phyloP scores from a whole-genome alignment of 2,329 filamentous ascomycete genomes.

The Nannizziopsis barbatae region DNA sequence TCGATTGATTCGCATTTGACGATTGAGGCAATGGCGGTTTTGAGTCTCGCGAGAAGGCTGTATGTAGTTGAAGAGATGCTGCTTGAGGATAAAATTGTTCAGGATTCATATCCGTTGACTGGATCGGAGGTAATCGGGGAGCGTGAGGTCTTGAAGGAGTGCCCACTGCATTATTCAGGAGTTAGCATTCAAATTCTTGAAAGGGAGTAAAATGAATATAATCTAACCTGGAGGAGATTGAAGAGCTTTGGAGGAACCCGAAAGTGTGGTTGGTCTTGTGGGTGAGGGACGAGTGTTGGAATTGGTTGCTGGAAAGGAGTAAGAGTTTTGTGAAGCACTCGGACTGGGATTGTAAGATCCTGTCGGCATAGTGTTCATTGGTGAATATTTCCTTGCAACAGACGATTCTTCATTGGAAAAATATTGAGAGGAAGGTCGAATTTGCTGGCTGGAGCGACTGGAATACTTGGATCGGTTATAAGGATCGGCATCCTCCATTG shows the following conservation, averaged over 20 bases:
- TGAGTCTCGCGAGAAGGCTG: conserved; percentile 47
- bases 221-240: conserved; percentile 48
- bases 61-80: conserved; percentile 59
- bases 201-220: neutral
- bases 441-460: conserved; percentile 64
- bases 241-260: conserved; percentile 47
- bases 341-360: conserved; percentile 63
- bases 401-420: conserved; percentile 63
- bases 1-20: conserved; percentile 30
- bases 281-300: conserved; percentile 63
- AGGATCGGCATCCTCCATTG: conserved; percentile 83
- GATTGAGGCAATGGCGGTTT: conserved; percentile 38
- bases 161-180: conserved; percentile 7
- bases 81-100: conserved; percentile 63
- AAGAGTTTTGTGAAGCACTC: conserved; percentile 42
- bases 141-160: conserved; percentile 36
- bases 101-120: conserved; percentile 54
- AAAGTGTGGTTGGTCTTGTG: conserved; percentile 50
- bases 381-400: conserved; percentile 84
- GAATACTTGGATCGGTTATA: conserved; percentile 81
- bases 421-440: conserved; percentile 61
- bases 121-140: conserved; percentile 65
- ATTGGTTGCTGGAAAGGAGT: conserved; percentile 41
- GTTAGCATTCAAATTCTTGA: neutral
- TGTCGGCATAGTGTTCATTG: conserved; percentile 78